These are phyloP conservation scores for Eutypa lata DNA, from an alignment of 2,329 filamentous ascomycete genomes.

Conservation along the genomic window DNA sequence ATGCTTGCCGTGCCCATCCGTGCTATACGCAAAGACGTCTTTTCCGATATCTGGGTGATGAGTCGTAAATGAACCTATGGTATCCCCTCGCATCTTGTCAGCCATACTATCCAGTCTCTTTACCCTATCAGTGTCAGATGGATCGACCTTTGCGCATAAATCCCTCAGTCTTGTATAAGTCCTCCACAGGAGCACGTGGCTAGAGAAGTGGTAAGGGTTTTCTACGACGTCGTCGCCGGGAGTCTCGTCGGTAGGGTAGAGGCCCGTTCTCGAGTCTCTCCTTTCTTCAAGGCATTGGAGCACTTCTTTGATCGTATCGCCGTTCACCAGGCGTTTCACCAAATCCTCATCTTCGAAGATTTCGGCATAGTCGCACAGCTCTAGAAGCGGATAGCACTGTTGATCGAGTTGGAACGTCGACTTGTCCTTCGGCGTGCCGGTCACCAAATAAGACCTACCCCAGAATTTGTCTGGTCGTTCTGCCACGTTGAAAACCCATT, in stretches of 20 bases:
- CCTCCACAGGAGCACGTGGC: constrained; percentile 16
- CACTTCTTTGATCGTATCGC: constrained; percentile 3
- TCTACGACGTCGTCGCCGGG: constrained; percentile 14
- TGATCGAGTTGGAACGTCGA: constrained; percentile 18
- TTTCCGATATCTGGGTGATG: not conserved
- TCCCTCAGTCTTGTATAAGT: constrained; percentile 1
- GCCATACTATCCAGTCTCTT: not conserved
- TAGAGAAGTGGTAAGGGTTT: constrained; percentile 15
- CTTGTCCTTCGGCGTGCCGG: constrained; percentile 15
- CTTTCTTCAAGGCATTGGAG: constrained; percentile 6
- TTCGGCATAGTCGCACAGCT: constrained; percentile 15
- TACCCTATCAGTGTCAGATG: not conserved
- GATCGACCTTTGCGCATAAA: not conserved
- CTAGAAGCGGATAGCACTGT: constrained; percentile 18
- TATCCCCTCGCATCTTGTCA: not conserved
- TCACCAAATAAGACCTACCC: constrained; percentile 18
- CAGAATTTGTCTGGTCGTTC: constrained; percentile 12
- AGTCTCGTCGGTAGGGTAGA: constrained; percentile 16
- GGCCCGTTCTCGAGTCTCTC: constrained; percentile 3
- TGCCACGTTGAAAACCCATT: constrained; percentile 12
- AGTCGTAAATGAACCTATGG: not conserved
- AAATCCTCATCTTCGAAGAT: constrained; percentile 2
- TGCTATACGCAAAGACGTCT: constrained; percentile 11
- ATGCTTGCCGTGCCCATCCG: not conserved
- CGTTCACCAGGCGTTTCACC: constrained; percentile 5